These are phyloP conservation scores for Quercus mongolica DNA, from an alignment of 306 rosid genomes.

Conservation along the genomic window DNA sequence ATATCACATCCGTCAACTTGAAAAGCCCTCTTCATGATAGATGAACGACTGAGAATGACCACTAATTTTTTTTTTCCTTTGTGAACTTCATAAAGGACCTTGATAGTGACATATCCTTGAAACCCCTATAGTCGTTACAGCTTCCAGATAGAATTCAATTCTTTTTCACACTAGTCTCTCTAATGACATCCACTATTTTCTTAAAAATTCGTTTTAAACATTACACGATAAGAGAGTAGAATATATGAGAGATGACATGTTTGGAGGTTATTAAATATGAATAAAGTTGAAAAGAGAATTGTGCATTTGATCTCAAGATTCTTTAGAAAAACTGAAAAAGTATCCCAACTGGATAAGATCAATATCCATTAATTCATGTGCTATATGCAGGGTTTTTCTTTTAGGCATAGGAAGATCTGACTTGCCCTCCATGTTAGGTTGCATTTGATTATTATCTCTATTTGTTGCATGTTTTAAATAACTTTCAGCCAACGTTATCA, in stretches of 20 bases:
- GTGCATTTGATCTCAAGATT: constrained; percentile 1
- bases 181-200: constrained; percentile 45
- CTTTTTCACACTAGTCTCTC: constrained; percentile 29
- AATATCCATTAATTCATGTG: constrained; percentile 13
- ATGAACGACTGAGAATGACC: constrained; percentile 12
- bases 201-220: constrained; percentile 13
- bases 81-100: background rate
- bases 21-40: constrained; percentile 2
- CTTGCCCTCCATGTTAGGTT: background rate
- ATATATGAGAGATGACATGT: constrained; percentile 27
- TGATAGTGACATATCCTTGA: background rate
- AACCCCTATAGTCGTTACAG: constrained; percentile 1
- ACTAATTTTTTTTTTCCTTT: background rate
- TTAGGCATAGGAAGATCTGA: background rate
- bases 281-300: constrained; percentile 9
- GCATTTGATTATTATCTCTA: background rate
- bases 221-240: constrained; percentile 5
- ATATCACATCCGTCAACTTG: constrained; percentile 7
- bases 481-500: background rate
- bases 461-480: background rate
- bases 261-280: constrained; percentile 32
- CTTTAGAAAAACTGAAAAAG: background rate
- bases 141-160: constrained; percentile 12
- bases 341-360: constrained; percentile 6
- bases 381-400: background rate